phyloP scores from a whole-genome alignment of 2,329 filamentous ascomycete species.

The Zasmidium cellare region DNA sequence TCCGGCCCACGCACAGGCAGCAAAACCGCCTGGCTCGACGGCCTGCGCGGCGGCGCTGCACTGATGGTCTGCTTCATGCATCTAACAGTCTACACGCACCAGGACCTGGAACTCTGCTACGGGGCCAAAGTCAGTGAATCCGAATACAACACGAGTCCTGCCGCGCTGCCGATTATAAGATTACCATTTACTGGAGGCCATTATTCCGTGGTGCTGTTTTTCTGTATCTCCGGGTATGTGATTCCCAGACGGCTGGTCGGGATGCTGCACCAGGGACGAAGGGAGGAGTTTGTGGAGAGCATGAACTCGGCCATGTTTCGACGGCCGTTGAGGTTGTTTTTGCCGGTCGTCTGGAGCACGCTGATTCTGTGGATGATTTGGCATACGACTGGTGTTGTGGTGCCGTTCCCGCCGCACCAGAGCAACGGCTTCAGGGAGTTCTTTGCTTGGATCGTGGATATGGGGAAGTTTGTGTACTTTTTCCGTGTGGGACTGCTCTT shows the following conservation, averaged over 20 bases:
- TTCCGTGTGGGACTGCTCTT: slow-evolving; percentile 49
- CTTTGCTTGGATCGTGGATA: slow-evolving; percentile 52
- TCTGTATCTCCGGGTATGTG: slow-evolving; percentile 55
- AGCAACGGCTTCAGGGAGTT: slow-evolving; percentile 50
- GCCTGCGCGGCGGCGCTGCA: slow-evolving; percentile 65
- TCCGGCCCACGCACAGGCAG: slow-evolving; percentile 4
- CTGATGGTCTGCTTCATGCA: slow-evolving; percentile 66
- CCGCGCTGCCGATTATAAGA: slow-evolving; percentile 58
- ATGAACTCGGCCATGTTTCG: slow-evolving; percentile 51
- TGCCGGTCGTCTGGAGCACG: slow-evolving; percentile 56
- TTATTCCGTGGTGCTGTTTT: slow-evolving; percentile 56
- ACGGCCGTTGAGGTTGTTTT: slow-evolving; percentile 49
- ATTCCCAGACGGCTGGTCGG: slow-evolving; percentile 45
- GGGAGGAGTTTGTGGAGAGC: slow-evolving; percentile 40
- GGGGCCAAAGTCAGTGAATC: slow-evolving; percentile 27
- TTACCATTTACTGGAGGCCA: slow-evolving; percentile 62
- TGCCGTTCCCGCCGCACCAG: slow-evolving; percentile 33
- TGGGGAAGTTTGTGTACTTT: slow-evolving; percentile 68
- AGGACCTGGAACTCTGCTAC: slow-evolving; percentile 43
- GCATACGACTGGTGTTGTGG: slow-evolving; percentile 54
- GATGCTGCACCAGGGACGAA: slow-evolving; percentile 33
- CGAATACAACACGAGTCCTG: slow-evolving; percentile 44
- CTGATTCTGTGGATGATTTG: slow-evolving; percentile 51
- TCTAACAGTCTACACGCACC: slow-evolving; percentile 57
- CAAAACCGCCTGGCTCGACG: slow-evolving; percentile 62